Percentiles rank a stretch among this genome's conserved stretches.
Evolutionary conservation across 179 eudicot genomes (phyloP).

Genomic region (Silene coronaria): DNA sequence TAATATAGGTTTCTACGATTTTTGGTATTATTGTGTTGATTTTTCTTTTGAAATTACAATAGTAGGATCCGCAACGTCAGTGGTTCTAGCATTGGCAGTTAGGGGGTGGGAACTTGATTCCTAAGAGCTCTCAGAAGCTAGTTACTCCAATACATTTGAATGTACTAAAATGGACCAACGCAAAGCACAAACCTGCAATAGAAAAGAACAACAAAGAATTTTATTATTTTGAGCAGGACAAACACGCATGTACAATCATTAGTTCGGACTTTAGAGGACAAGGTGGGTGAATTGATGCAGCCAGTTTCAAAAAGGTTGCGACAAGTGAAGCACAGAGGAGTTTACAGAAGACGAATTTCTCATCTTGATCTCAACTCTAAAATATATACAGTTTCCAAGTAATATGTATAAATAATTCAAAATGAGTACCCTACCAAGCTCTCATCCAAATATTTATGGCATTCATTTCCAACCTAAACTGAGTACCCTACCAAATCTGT

Average conservation of each 20-base stretch:
- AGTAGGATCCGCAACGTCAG: too few species aligned
- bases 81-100: too few species aligned
- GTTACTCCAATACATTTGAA: too few species aligned
- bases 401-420: slow-evolving; percentile 18
- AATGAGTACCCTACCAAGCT: slow-evolving; percentile 14
- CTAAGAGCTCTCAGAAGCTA: too few species aligned
- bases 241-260: background rate
- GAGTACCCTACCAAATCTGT: slow-evolving; percentile 20
- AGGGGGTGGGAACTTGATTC: too few species aligned
- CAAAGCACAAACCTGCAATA: background rate
- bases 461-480: slow-evolving; percentile 18
- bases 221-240: background rate
- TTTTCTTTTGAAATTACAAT: too few species aligned
- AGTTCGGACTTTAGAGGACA: background rate
- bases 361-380: slow-evolving; percentile 15
- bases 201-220: background rate
- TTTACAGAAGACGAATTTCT: background rate
- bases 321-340: background rate
- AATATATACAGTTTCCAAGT: slow-evolving; percentile 15
- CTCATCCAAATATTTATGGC: slow-evolving; percentile 15
- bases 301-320: background rate
- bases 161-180: background rate
- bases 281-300: background rate
- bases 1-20: background rate
- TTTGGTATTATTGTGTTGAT: background rate